Evolutionary conservation across 306 rosid genomes (phyloP), one percentile per base, ranked within the genome.

Genomic region (Cicer pinnatifidum): DNA sequence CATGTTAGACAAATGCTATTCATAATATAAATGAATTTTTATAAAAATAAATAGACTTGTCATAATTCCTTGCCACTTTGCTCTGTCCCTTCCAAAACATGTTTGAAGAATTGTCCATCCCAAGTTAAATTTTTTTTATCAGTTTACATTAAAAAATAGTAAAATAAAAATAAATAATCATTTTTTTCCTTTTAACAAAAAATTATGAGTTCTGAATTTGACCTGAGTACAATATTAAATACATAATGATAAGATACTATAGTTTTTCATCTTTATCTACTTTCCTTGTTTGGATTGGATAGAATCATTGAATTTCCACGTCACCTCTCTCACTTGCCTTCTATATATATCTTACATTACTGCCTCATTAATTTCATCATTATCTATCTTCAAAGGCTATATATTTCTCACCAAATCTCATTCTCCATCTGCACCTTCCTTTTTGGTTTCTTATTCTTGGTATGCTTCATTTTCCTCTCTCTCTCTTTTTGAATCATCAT

Each of bases 271-370:
- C 11, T 43, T 71, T 37, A 71, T 81, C 70, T 4, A 10, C 1
- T 4, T 65, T 38, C 16, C 28, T 67, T 51, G 56, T 73, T 78
- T 54, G 89, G 96, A 93, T 78, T 60, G 87, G 97, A 93, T 93
- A 89, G 78, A 38, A 57, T 68, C 96, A 93, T 93, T 87, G 78
- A 38, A 57, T 68, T 51, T 81, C 90, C 98, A 93, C 95, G 85
- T 83, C 54, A 41, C 17, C 62, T 47, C 50, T 38, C 61, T 44
- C 16, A 3, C 11, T 15, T n/a, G 12, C 41, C 38, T 7, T 20
- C 41, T 76, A 65, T 87, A 83, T 69, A 82, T 70, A 83, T 9
- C 33, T 45, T 33, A 23, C 64, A 58, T 8, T 11, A 16, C 4
- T 6, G 3, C 59, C 23, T 9, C 47, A 9, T 58, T 84, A 44